Evolutionary conservation across 2,329 filamentous ascomycete species (phyloP).

Genomic region (Karstenula rhodostoma): DNA sequence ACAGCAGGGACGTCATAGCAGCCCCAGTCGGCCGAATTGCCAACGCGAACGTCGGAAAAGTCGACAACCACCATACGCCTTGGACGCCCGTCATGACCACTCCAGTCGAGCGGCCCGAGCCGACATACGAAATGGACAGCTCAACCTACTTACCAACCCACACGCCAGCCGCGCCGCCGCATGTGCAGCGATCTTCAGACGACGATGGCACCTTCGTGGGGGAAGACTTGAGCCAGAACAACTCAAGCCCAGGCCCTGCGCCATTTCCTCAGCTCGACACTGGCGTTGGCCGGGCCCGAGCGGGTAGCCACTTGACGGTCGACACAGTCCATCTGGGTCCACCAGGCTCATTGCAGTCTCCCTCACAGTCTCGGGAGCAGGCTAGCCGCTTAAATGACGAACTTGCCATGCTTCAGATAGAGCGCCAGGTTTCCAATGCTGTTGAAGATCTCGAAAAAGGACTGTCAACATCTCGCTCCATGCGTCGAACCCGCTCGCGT

Average conservation of each 20-base stretch:
- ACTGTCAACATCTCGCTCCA: slow-evolving; percentile 52
- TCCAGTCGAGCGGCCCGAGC: slow-evolving; percentile 47
- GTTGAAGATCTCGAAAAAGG: slow-evolving; percentile 48
- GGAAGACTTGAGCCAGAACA: slow-evolving; percentile 43
- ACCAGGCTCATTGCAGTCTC: slow-evolving; percentile 53
- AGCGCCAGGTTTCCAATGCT: slow-evolving; percentile 64
- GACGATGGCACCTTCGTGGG: slow-evolving; percentile 50
- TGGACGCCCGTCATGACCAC: slow-evolving; percentile 42
- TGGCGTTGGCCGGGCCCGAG: slow-evolving; percentile 29
- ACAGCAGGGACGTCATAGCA: slow-evolving; percentile 8
- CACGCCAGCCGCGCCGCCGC: slow-evolving; percentile 4
- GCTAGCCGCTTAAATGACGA: slow-evolving; percentile 71
- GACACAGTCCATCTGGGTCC: slow-evolving; percentile 48
- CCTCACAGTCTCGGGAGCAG: slow-evolving; percentile 66
- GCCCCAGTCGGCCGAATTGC: neutral
- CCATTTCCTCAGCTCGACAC: slow-evolving; percentile 2
- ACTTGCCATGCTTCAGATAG: slow-evolving; percentile 69
- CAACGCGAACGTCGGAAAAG: neutral
- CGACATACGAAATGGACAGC: slow-evolving; percentile 46
- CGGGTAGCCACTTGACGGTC: slow-evolving; percentile 58
- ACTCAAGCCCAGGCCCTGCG: slow-evolving; percentile 28
- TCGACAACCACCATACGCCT: neutral
- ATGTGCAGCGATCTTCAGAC: slow-evolving; percentile 44
- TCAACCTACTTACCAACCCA: slow-evolving; percentile 17
- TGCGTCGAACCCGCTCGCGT: slow-evolving; percentile 62